Conservation (phyloP, 2,329 filamentous ascomycete species). For the Neurospora sp. region DNA sequence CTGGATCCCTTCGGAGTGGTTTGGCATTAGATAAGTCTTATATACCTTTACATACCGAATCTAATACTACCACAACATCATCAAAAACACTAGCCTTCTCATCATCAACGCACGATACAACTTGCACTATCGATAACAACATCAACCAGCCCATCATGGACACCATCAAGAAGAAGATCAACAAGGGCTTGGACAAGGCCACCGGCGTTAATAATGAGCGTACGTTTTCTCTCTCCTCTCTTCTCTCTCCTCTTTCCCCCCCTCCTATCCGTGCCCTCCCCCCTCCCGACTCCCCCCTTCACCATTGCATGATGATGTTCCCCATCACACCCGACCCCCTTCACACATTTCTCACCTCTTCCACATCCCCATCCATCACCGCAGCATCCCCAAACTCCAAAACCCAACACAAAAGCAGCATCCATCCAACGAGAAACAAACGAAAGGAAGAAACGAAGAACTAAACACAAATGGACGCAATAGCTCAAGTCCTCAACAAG, state of each 20-base stretch:
- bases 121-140: neutral
- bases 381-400: no score
- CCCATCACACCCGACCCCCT: no score
- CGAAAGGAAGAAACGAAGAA: no score
- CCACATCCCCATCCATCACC: neutral
- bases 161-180: neutral
- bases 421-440: no score
- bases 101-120: no score
- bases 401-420: no score
- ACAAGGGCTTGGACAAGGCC: conserved; percentile 2
- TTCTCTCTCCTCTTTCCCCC: neutral
- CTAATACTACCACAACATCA: neutral
- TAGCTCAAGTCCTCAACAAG: neutral
- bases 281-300: neutral
- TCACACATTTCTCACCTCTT: neutral
- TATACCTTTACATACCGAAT: neutral
- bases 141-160: neutral
- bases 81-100: no score
- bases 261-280: neutral
- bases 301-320: no score
- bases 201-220: neutral
- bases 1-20: neutral
- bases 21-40: neutral
- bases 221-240: neutral
- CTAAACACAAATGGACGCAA: neutral